These are phyloP conservation scores for Mucuna pruriens DNA, from an alignment of 306 rosid species.

Conservation along the genomic window DNA sequence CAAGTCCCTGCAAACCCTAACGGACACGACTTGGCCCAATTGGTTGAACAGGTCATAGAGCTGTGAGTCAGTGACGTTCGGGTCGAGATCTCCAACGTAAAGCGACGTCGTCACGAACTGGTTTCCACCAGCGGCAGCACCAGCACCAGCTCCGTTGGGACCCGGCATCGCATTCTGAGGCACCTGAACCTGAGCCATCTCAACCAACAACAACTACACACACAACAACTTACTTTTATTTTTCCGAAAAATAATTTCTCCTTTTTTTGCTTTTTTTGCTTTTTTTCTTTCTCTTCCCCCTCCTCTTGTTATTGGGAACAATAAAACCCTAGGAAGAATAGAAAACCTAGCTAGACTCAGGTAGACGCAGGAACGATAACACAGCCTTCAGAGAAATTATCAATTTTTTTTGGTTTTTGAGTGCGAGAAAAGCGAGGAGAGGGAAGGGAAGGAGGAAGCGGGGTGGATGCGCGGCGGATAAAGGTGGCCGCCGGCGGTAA, in stretches of 20 bases:
- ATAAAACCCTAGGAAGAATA: constrained; percentile 59
- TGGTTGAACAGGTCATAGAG: constrained; percentile 89
- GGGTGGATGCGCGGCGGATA: constrained; percentile 58
- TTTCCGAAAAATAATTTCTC: neutral
- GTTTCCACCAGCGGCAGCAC: constrained; percentile 52
- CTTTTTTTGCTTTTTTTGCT: neutral
- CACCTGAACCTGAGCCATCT: constrained; percentile 90
- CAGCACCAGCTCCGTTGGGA: constrained; percentile 54
- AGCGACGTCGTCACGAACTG: constrained; percentile 91
- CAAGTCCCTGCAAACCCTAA: constrained; percentile 98
- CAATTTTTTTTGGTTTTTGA: neutral
- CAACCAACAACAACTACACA: constrained; percentile 34
- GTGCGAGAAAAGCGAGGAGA: constrained; percentile 71
- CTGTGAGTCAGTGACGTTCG: constrained; percentile 83
- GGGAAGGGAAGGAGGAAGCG: constrained; percentile 71
- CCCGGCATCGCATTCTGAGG: constrained; percentile 74
- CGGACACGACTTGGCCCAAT: constrained; percentile 93
- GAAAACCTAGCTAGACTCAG: constrained; percentile 31
- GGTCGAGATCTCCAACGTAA: constrained; percentile 95
- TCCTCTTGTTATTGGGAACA: constrained; percentile 78
- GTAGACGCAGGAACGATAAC: constrained; percentile 9
- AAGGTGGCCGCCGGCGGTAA: constrained; percentile 52
- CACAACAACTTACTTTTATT: neutral
- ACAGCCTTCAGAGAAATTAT: neutral
- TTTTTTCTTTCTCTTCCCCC: constrained; percentile 72